Conservation (phyloP, 345 rosid species). For the Moricandia arvensis region DNA sequence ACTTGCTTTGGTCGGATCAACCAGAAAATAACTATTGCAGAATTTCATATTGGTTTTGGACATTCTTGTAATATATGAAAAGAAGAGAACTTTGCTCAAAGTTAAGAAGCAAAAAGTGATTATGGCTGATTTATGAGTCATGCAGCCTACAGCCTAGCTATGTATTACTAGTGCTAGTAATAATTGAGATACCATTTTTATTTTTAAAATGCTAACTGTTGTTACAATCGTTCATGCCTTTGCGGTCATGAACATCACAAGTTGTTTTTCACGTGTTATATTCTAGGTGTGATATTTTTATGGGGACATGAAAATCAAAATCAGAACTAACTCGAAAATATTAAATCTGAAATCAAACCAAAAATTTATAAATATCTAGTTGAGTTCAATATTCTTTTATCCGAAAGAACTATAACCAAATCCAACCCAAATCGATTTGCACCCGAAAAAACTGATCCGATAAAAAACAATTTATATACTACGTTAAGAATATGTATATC, state of each 20-base stretch:
- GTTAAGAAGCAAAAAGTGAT: not conserved
- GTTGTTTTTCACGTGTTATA: not conserved
- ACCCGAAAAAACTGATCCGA: too few species aligned
- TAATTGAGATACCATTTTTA: slow-evolving; percentile 8
- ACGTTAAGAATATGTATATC: too few species aligned
- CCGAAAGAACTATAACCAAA: too few species aligned
- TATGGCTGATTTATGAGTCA: not conserved
- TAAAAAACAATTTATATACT: too few species aligned
- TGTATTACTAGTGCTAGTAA: not conserved
- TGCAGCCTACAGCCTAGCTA: not conserved
- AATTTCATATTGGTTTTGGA: not conserved
- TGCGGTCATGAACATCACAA: not conserved
- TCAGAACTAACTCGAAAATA: too few species aligned
- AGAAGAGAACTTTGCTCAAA: not conserved
- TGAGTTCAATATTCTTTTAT: too few species aligned
- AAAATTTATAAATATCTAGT: too few species aligned
- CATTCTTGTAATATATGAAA: not conserved
- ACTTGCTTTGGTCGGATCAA: slow-evolving; percentile 48
- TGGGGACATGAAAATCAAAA: too few species aligned
- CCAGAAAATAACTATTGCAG: not conserved
- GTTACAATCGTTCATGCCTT: slow-evolving; percentile 9
- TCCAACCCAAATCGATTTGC: too few species aligned
- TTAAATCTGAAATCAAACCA: too few species aligned
- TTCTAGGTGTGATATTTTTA: too few species aligned
- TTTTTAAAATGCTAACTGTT: not conserved